Conservation (phyloP, 2,329 filamentous ascomycete species). For the Talaromyces sp. region DNA sequence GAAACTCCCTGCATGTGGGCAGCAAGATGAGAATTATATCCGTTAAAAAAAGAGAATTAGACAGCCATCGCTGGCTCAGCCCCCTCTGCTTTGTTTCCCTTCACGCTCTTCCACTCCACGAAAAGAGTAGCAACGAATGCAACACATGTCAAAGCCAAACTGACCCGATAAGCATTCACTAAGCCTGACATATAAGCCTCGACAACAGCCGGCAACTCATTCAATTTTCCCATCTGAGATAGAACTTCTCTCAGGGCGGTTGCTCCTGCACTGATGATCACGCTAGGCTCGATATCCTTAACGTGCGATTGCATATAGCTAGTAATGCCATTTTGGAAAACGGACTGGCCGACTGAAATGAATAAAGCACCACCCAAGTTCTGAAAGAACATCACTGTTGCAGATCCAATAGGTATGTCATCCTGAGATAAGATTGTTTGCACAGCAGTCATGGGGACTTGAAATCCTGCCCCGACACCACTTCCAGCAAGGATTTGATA, state of each 20-base stretch:
- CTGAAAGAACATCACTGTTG: slow-evolving; percentile 29
- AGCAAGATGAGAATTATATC: not conserved
- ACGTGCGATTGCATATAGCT: slow-evolving; percentile 20
- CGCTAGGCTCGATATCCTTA: not conserved
- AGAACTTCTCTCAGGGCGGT: slow-evolving; percentile 6
- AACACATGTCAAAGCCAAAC: not conserved
- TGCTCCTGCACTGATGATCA: slow-evolving; percentile 11
- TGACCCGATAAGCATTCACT: not conserved
- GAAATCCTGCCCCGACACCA: slow-evolving; percentile 25
- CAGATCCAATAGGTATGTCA: slow-evolving; percentile 29
- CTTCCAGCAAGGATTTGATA: slow-evolving; percentile 32
- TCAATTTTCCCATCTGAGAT: not conserved
- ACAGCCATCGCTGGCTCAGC: not conserved
- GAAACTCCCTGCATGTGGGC: too few relatives aligned
- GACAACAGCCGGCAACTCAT: slow-evolving; percentile 5
- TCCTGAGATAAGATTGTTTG: slow-evolving; percentile 25
- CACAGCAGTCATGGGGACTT: slow-evolving; percentile 26
- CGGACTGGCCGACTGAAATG: slow-evolving; percentile 28
- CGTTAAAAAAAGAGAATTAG: not conserved
- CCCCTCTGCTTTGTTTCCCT: not conserved
- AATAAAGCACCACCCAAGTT: slow-evolving; percentile 32
- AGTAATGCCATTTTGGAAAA: slow-evolving; percentile 30
- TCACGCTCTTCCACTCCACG: slow-evolving; percentile 16
- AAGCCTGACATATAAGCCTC: slow-evolving; percentile 13
- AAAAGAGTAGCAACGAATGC: slow-evolving; percentile 9